phyloP scores from a whole-genome alignment of 202 grass and related monocot species.

The Eragrostis tef region DNA sequence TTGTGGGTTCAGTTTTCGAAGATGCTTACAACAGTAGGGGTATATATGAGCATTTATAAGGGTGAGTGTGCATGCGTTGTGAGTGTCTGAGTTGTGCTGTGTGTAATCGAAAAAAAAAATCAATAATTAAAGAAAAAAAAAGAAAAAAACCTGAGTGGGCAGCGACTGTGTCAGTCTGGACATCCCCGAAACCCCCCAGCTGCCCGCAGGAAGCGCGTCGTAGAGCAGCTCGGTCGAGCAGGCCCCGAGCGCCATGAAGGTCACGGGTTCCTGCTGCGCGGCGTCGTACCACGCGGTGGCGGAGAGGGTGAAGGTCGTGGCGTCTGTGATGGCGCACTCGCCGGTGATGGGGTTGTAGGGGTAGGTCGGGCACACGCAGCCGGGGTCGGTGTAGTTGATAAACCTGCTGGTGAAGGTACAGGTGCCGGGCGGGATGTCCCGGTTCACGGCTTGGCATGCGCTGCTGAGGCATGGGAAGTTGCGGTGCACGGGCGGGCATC shows the following conservation, averaged over 20 bases:
- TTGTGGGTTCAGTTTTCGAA: no score
- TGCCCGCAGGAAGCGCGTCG: background rate
- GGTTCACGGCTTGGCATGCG: background rate
- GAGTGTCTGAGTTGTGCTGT: no score
- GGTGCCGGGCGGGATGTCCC: background rate
- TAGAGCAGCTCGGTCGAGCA: constrained; percentile 37
- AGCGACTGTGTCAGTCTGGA: background rate
- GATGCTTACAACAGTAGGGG: no score
- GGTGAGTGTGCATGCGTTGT: no score
- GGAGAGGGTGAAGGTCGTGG: constrained; percentile 30
- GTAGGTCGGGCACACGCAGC: constrained; percentile 46
- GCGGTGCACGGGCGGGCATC: constrained; percentile 29
- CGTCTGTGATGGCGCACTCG: constrained; percentile 11
- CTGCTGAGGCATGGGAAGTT: constrained; percentile 7
- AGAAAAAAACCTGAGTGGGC: constrained; percentile 15
- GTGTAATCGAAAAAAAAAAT: no score
- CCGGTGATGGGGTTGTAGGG: constrained; percentile 20
- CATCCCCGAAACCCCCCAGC: constrained; percentile 42
- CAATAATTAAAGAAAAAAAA: no score
- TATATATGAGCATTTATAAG: no score
- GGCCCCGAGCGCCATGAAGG: background rate
- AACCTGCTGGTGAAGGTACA: background rate
- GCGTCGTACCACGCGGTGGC: constrained; percentile 3
- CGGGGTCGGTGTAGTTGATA: no score
- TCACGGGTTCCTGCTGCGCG: constrained; percentile 55